phyloP scores from a whole-genome alignment of 495 filamentous ascomycete species.

The Polyplosphaeria fusca region DNA sequence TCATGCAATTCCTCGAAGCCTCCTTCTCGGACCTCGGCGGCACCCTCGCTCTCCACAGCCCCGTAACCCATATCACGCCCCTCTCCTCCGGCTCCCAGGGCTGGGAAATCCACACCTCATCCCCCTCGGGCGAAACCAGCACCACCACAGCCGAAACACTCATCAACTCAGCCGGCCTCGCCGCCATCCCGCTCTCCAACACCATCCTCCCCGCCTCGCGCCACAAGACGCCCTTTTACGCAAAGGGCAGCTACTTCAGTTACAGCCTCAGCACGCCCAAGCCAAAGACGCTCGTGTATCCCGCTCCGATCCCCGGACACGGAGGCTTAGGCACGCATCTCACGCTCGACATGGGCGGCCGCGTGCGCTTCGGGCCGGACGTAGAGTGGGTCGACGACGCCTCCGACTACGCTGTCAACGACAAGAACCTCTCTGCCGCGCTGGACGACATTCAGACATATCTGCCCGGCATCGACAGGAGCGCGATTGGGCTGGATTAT shows the following conservation, averaged over 20 bases:
- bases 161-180: constrained; percentile 82
- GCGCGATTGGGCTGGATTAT: constrained; percentile 75
- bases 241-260: constrained; percentile 94
- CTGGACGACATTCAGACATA: constrained; percentile 73
- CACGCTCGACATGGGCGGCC: constrained; percentile 82
- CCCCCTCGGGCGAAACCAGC: constrained; percentile 43
- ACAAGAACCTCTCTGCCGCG: constrained; percentile 61
- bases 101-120: constrained; percentile 54
- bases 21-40: constrained; percentile 76
- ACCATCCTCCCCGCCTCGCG: constrained; percentile 64
- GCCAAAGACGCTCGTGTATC: constrained; percentile 79
- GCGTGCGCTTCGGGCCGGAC: constrained; percentile 89
- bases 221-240: constrained; percentile 66
- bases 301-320: constrained; percentile 72
- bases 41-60: constrained; percentile 61
- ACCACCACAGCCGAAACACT: constrained; percentile 69
- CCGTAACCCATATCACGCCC: constrained; percentile 58
- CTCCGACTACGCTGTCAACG: constrained; percentile 54
- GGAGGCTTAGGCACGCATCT: constrained; percentile 90
- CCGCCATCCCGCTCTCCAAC: constrained; percentile 74
- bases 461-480: constrained; percentile 66
- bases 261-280: constrained; percentile 64
- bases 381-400: constrained; percentile 84
- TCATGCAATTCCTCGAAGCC: constrained; percentile 77
- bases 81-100: constrained; percentile 48